Evolutionary conservation across 306 rosid genomes (phyloP).

Genomic region (Senna tora): DNA sequence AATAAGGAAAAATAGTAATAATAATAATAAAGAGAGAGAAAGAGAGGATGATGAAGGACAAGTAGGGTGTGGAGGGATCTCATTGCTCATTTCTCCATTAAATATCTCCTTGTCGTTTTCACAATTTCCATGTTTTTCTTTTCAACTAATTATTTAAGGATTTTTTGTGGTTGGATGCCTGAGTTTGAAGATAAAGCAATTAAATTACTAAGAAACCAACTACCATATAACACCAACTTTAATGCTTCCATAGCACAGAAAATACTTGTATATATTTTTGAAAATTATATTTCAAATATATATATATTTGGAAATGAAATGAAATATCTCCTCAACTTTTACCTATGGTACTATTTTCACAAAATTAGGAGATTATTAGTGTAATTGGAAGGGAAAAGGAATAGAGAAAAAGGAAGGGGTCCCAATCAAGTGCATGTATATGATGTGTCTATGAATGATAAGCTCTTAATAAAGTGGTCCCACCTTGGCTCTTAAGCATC

Average conservation of each 20-base stretch:
- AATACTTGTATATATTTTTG: neutral
- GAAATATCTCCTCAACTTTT: conserved; percentile 1
- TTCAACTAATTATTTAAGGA: conserved; percentile 34
- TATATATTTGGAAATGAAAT: neutral
- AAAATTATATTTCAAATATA: conserved; percentile 10
- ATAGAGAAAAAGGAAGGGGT: conserved; percentile 35
- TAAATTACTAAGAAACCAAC: conserved; percentile 79
- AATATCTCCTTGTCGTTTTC: conserved; percentile 98
- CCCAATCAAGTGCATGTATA: conserved; percentile 48
- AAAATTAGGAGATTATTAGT: conserved; percentile 15
- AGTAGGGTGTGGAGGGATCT: conserved; percentile 60
- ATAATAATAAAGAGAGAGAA: too few relatives aligned
- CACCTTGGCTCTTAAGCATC: conserved; percentile 38
- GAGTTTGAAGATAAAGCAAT: conserved; percentile 86
- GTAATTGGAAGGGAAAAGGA: neutral
- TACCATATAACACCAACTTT: conserved; percentile 77
- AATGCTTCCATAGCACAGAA: conserved; percentile 51
- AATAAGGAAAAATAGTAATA: neutral
- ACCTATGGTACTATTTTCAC: conserved; percentile 2
- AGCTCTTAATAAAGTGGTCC: conserved; percentile 41
- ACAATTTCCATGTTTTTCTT: conserved; percentile 41
- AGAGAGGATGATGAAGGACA: conserved; percentile 48
- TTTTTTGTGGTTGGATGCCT: conserved; percentile 86
- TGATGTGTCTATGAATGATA: conserved; percentile 43
- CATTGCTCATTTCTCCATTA: conserved; percentile 61